Evolutionary conservation across 768 basidiomycete genomes (phyloP).

Genomic region (Pulveroboletus sp.): DNA sequence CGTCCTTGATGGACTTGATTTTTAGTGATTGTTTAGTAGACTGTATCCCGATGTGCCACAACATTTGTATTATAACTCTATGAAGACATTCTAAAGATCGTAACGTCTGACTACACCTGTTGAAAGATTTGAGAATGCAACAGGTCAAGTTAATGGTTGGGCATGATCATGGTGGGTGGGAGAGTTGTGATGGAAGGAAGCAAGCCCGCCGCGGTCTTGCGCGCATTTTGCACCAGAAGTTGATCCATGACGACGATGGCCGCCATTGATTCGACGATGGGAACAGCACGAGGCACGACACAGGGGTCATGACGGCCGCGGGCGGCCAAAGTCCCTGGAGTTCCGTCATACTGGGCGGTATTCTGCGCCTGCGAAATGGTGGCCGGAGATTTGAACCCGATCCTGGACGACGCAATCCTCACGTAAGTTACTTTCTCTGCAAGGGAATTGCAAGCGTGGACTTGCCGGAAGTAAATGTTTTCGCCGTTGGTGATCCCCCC

Average conservation of each 20-base stretch:
- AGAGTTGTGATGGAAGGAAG: constrained; percentile 87
- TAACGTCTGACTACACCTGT: neutral
- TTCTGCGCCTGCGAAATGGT: constrained; percentile 91
- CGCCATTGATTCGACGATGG: constrained; percentile 98
- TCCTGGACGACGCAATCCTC: constrained; percentile 41
- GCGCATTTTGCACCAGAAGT: constrained; percentile 83
- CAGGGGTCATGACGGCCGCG: constrained; percentile 96
- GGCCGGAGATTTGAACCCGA: constrained; percentile 98
- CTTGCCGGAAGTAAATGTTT: constrained; percentile 93
- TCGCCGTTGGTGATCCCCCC: constrained; percentile 98
- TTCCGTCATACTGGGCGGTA: constrained; percentile 93
- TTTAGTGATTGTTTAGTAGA: neutral
- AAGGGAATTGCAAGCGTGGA: neutral
- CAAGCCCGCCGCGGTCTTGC: constrained; percentile 65
- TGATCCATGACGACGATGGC: constrained; percentile 93
- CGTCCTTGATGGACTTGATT: neutral
- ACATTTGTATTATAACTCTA: constrained; percentile 15
- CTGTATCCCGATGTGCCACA: neutral
- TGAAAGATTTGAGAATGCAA: neutral
- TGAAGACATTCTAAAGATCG: neutral
- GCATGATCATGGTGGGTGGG: constrained; percentile 87
- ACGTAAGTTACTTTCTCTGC: constrained; percentile 2
- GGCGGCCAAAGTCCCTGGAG: constrained; percentile 81
- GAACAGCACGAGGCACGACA: constrained; percentile 94
- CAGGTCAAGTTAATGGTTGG: constrained; percentile 28